phyloP scores from a whole-genome alignment of 345 rosid genomes.

The Eucalyptus tenuipes region DNA sequence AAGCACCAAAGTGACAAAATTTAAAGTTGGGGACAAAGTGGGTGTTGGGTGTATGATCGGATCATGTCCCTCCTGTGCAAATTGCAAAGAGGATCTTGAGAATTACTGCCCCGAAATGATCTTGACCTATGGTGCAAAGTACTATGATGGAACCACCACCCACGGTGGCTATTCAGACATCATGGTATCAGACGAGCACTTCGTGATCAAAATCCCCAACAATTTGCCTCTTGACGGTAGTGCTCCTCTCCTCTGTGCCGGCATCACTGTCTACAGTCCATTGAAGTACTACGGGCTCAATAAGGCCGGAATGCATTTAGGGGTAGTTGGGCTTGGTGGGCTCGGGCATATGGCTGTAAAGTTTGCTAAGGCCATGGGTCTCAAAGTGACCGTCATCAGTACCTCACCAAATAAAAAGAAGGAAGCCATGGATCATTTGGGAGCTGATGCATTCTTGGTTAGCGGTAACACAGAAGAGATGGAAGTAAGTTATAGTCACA shows the following conservation, averaged over 20 bases:
- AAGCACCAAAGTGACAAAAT: conserved; percentile 17
- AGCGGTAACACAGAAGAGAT: conserved; percentile 20
- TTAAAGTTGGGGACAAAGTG: conserved; percentile 24
- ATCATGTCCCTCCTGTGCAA: conserved; percentile 6
- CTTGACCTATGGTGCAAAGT: neutral
- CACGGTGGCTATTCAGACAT: conserved; percentile 28
- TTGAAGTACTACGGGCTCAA: conserved; percentile 30
- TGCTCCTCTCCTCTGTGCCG: conserved; percentile 57
- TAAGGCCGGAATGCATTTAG: conserved; percentile 10
- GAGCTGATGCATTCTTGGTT: conserved; percentile 26
- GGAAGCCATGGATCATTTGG: conserved; percentile 22
- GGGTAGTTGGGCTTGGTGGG: conserved; percentile 31
- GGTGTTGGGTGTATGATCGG: conserved; percentile 27
- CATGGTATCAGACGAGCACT: conserved; percentile 40
- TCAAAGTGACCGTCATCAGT: conserved; percentile 27
- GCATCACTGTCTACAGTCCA: conserved; percentile 57
- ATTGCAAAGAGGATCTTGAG: neutral
- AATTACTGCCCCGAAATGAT: neutral
- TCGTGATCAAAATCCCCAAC: conserved; percentile 33
- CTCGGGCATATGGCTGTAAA: conserved; percentile 23
- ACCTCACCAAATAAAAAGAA: conserved; percentile 26
- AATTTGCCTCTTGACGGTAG: conserved; percentile 32
- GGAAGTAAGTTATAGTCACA: neutral
- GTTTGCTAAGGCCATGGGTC: conserved; percentile 36
- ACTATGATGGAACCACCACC: conserved; percentile 10